phyloP scores from a whole-genome alignment of 2,329 filamentous ascomycete species.

The Sporothrix pallida region DNA sequence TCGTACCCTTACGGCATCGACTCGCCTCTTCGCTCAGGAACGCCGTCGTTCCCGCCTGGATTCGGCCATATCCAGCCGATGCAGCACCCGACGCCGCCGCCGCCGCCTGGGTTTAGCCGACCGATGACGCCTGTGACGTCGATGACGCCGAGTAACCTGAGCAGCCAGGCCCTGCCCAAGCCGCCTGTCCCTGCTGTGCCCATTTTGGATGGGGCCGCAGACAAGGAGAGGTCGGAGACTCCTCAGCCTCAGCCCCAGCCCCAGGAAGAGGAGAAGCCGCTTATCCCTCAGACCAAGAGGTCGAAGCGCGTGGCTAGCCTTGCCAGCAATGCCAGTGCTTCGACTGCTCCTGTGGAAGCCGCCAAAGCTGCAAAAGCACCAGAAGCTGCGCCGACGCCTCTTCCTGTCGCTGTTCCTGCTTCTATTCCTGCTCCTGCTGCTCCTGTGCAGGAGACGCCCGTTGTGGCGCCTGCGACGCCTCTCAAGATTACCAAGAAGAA shows the following conservation, averaged over 20 bases:
- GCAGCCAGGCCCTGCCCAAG: not conserved
- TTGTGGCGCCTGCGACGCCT: conserved; percentile 38
- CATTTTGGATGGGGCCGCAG: not conserved
- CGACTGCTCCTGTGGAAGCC: not conserved
- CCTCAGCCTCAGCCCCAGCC: not conserved
- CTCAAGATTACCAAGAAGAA: conserved; percentile 46
- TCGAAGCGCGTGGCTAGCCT: conserved; percentile 2
- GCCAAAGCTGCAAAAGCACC: not conserved
- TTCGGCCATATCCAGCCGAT: conserved; percentile 43
- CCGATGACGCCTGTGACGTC: conserved; percentile 31
- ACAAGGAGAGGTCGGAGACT: not conserved
- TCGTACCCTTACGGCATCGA: conserved; percentile 36
- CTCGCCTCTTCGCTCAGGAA: conserved; percentile 43
- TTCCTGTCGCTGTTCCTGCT: not conserved
- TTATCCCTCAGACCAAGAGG: not conserved
- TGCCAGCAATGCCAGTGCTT: conserved; percentile 5
- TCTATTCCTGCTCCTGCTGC: not conserved
- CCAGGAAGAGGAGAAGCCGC: conserved; percentile 16
- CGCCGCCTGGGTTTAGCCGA: conserved; percentile 43
- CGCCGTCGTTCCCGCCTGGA: conserved; percentile 52
- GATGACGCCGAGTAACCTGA: not conserved
- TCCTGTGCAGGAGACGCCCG: not conserved
- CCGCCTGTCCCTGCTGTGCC: conserved; percentile 18
- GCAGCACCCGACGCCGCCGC: conserved; percentile 36
- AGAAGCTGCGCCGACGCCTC: not conserved